Evolutionary conservation across 345 rosid genomes (phyloP), one percentile per base, ranked within the genome.

Genomic region (Corchorus capsularis): DNA sequence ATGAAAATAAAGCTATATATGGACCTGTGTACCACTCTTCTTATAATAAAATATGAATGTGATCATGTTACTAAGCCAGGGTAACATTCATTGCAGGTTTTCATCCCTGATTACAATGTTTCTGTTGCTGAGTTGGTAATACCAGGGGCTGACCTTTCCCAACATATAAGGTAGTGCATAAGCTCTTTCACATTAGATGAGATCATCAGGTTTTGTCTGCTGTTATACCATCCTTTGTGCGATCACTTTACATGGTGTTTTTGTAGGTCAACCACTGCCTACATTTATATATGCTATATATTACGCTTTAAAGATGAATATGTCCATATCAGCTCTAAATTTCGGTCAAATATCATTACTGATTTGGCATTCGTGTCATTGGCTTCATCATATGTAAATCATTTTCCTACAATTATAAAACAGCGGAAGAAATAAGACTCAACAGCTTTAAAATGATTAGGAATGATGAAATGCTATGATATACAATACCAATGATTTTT

Each of bases 51-150:
- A 45, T 45, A 1, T 45, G 27, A 39, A 39, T 39, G 8, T 8
- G 47, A 20, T 43, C 8, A 4, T 53, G n/a, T 20, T 77, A 63
- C 46, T 78, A 20, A 53, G 39, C 57, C 27, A 20, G 61, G 4
- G 73, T 60, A 65, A 63, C 11, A 47, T 9, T 32, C 41, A 16
- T 72, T 72, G 54, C 82, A 86, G 89, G 83, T 86, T 72, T 86
- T 82, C 54, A 82, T 86, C 35, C 87, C 85, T 34, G 89, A 86
- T 78, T 86, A 86, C 77, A 86, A 84, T 78, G 87, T 86, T 52
- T 86, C 87, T 72, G 87, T 83, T 70, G 89, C 89, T 76, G 89
- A 86, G 74, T 52, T 86, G 74, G 87, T 86, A 35, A 84, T 84
- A 72, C 87, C 89, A 16, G 87, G 85, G 64, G 85, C 89, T 75